Percentiles rank a stretch among this genome's conserved stretches.
These are phyloP conservation scores for Trichoderma reesei DNA, from an alignment of 495 filamentous ascomycete species.

Conservation along the genomic window DNA sequence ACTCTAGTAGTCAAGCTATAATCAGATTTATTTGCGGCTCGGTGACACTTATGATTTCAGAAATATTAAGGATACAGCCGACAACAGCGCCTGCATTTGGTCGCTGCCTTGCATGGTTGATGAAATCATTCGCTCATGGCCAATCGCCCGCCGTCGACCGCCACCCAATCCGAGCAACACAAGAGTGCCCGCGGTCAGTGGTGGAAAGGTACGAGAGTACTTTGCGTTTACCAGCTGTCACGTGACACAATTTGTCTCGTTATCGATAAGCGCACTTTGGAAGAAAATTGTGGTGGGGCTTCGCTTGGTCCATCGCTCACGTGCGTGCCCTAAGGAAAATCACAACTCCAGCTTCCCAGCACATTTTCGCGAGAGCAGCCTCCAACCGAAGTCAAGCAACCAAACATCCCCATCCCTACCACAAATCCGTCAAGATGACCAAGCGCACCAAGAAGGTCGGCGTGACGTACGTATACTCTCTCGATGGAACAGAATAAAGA, in stretches of 20 bases:
- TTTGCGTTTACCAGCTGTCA: background rate
- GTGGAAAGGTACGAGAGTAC: too few relatives aligned
- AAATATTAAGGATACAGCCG: too few relatives aligned
- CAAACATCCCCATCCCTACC: constrained; percentile 4
- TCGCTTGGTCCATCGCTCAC: constrained; percentile 10
- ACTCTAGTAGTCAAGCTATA: too few relatives aligned
- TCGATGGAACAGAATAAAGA: constrained; percentile 12
- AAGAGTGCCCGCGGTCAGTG: background rate
- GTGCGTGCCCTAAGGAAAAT: constrained; percentile 15
- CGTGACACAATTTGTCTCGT: background rate
- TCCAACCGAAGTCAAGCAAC: constrained; percentile 7
- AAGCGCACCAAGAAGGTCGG: constrained; percentile 99
- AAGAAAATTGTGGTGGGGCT: background rate
- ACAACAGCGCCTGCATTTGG: background rate
- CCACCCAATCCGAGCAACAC: background rate
- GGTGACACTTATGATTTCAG: background rate
- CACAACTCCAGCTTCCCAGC: constrained; percentile 10
- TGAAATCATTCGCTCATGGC: background rate
- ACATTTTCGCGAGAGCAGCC: constrained; percentile 11
- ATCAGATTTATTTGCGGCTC: too few relatives aligned
- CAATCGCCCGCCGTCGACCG: background rate
- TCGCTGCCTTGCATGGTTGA: background rate
- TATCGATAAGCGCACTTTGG: background rate
- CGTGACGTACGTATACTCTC: constrained; percentile 42
- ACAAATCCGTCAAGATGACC: constrained; percentile 64